Conservation (phyloP, 257 asterid species). For the Leonotis leonurus region DNA sequence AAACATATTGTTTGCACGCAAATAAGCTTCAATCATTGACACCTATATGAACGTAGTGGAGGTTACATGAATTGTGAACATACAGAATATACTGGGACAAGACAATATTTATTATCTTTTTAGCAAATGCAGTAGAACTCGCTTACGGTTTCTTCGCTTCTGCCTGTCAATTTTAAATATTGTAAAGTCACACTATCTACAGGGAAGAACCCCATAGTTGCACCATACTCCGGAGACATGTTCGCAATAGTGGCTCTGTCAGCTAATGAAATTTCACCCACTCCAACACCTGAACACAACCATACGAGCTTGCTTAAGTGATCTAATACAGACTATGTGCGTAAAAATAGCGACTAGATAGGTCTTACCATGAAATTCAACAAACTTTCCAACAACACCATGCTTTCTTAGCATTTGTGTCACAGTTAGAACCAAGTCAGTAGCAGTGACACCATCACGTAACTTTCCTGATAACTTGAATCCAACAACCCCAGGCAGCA, state of each 20-base stretch:
- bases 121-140: slow-evolving; percentile 8
- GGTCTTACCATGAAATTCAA: slow-evolving; percentile 64
- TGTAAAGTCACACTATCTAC: slow-evolving; percentile 87
- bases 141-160: slow-evolving; percentile 91
- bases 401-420: slow-evolving; percentile 87
- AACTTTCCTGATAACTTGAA: slow-evolving; percentile 77
- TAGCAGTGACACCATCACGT: slow-evolving; percentile 79
- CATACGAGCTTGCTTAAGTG: slow-evolving; percentile 5
- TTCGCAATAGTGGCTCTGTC: slow-evolving; percentile 98
- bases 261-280: slow-evolving; percentile 81
- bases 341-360: background rate
- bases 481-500: slow-evolving; percentile 90
- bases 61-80: slow-evolving; percentile 1
- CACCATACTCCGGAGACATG: slow-evolving; percentile 98
- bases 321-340: background rate
- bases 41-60: slow-evolving; percentile 37
- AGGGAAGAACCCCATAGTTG: slow-evolving; percentile 99
- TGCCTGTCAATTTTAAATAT: slow-evolving; percentile 81
- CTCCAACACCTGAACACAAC: slow-evolving; percentile 58
- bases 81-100: background rate
- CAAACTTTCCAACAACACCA: slow-evolving; percentile 89
- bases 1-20: slow-evolving; percentile 89
- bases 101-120: background rate
- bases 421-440: slow-evolving; percentile 82
- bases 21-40: slow-evolving; percentile 88